A percentile compares a stretch with the other conserved stretches of the same genome.
phyloP scores from a whole-genome alignment of 352 stramenopile species.

The Pythium coloratum region DNA sequence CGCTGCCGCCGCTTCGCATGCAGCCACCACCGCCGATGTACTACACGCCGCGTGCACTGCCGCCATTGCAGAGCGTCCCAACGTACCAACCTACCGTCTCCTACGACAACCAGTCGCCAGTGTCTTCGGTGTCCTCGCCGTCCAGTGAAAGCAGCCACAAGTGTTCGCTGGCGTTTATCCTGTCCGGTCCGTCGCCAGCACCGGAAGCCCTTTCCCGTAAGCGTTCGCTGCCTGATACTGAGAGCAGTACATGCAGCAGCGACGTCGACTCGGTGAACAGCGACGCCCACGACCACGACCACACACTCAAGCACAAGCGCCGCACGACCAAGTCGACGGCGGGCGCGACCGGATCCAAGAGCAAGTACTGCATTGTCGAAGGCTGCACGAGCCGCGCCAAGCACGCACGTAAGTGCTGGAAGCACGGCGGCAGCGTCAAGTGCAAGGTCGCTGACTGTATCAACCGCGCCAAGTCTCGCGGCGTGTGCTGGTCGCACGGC shows the following conservation, averaged over 20 bases:
- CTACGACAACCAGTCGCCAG: background rate
- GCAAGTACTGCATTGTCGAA: conserved; percentile 56
- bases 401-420: conserved; percentile 52
- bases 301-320: conserved; percentile 21
- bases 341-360: conserved; percentile 8
- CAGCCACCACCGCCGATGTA: background rate
- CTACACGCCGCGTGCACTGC: background rate
- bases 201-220: background rate
- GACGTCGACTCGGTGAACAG: conserved; percentile 11
- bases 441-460: conserved; percentile 58
- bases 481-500: conserved; percentile 62
- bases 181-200: conserved; percentile 1
- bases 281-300: background rate
- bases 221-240: background rate
- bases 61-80: background rate
- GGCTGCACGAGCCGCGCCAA: conserved; percentile 50
- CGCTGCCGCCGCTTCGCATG: conserved; percentile 20
- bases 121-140: background rate
- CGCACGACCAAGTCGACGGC: background rate
- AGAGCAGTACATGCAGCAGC: background rate
- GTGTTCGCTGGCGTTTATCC: conserved; percentile 14
- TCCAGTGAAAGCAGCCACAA: conserved; percentile 9
- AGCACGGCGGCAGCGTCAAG: conserved; percentile 49
- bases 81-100: background rate
- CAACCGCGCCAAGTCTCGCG: conserved; percentile 63